Evolutionary conservation across 2,329 filamentous ascomycete species (phyloP), one percentile per base, ranked within the genome.

Genomic region (Tolypocladium nubicola): DNA sequence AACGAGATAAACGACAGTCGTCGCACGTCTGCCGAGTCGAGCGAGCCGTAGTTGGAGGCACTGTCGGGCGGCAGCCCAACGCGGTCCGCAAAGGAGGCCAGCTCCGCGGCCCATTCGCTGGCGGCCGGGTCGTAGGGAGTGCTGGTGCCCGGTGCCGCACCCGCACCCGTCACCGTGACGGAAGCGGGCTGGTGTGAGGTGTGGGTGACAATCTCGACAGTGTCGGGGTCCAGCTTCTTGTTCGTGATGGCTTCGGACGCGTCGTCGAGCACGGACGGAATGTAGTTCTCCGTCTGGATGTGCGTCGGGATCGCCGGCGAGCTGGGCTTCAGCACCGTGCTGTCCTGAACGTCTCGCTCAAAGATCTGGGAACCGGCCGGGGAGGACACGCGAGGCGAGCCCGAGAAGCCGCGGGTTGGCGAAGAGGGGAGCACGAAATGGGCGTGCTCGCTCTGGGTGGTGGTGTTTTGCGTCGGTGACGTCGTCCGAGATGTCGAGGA

Each of bases 1-100:
- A 97, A 97, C 9, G 91, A 96, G 68, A 97, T 96, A 75, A 97
- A 97, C 70, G 89, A 94, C 61, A 97, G 75, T 26, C 93, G 85
- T 52, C 90, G 86, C 21, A 95, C 83, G 66, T 96, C 92, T 52
- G 83, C 80, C 10, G 71, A 73, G 33, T 96, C 91, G 60, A 93
- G 76, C 52, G 86, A 84, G 38, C 87, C 89, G 70, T 93, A 93
- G 68, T 85, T 90, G 58, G 87, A 89, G 1, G 83, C 84, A 33
- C 79, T 78, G 62, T 93, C 88, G 47, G 84, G 71, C 52, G 66
- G 65, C 41, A 68, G 67, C 60, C 66, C 65, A 53, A 69, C 77
- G 53, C 72, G 73, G 57, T 78, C 76, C 7, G 78, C 74, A 65
- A 84, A 77, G 26, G 80, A 77, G 52, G 74, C 76, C 53, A 83